Percentiles rank a stretch among this genome's conserved stretches.
phyloP scores from a whole-genome alignment of 2,329 filamentous ascomycete species.

The Geosmithia putterillii region DNA sequence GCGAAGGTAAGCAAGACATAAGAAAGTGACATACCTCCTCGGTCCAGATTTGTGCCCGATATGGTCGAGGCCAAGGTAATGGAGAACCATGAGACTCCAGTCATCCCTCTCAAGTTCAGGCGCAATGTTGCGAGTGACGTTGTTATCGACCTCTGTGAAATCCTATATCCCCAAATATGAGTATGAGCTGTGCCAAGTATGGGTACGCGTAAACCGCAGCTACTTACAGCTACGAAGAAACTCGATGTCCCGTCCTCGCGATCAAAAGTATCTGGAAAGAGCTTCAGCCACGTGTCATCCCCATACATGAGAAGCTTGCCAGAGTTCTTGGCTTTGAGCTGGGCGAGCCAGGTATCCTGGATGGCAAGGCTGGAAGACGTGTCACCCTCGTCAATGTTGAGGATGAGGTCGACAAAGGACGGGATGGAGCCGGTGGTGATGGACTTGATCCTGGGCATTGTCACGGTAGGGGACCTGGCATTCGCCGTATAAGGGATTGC shows the following conservation, averaged over 20 bases:
- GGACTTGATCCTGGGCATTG: constrained; percentile 94
- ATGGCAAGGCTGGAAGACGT: constrained; percentile 74
- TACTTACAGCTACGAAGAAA: constrained; percentile 89
- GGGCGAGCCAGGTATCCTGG: constrained; percentile 93
- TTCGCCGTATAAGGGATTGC: constrained; percentile 92
- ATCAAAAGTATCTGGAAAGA: constrained; percentile 83
- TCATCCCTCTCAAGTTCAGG: constrained; percentile 64
- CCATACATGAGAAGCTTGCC: constrained; percentile 89
- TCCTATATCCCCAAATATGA: constrained; percentile 42
- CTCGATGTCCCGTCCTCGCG: constrained; percentile 87
- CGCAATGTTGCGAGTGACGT: constrained; percentile 84
- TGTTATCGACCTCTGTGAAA: constrained; percentile 94
- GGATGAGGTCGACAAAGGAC: constrained; percentile 90
- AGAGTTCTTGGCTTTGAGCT: constrained; percentile 61
- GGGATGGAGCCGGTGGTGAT: constrained; percentile 97
- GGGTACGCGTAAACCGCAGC: not conserved
- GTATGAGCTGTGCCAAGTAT: not conserved
- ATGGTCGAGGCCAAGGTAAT: constrained; percentile 92
- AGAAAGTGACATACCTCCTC: no score
- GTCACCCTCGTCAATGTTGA: constrained; percentile 93
- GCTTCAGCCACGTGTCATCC: constrained; percentile 95
- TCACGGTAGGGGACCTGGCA: constrained; percentile 93
- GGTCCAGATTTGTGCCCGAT: constrained; percentile 96
- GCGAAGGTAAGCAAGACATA: not conserved
- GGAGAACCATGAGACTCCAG: constrained; percentile 88